Evolutionary conservation across 768 basidiomycete genomes (phyloP).

Genomic region (Pleurotus sapidus): DNA sequence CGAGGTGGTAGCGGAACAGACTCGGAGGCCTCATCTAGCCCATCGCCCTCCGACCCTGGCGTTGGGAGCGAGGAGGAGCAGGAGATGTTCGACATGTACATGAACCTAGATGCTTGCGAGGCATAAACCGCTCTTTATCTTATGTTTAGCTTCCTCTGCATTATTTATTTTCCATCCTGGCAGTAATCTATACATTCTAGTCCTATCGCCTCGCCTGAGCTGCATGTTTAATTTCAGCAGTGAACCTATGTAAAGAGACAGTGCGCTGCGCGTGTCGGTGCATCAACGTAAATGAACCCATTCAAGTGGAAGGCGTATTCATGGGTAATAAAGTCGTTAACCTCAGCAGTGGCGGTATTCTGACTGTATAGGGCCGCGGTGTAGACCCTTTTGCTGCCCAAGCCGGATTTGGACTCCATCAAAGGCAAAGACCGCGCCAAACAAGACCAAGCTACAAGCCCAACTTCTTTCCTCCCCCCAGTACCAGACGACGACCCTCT

Average conservation of each 20-base stretch:
- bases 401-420: slow-evolving; percentile 44
- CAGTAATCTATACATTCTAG: neutral
- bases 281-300: slow-evolving; percentile 18
- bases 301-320: slow-evolving; percentile 11
- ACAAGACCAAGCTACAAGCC: slow-evolving; percentile 44
- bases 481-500: slow-evolving; percentile 35
- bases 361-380: slow-evolving; percentile 3
- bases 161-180: neutral
- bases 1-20: no score
- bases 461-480: slow-evolving; percentile 52
- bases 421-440: slow-evolving; percentile 26
- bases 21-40: neutral
- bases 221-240: slow-evolving; percentile 1
- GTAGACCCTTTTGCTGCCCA: slow-evolving; percentile 46
- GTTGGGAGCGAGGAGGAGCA: slow-evolving; percentile 11
- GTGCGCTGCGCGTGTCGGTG: neutral
- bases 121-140: neutral
- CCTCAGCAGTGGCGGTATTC: neutral
- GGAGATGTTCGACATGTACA: slow-evolving; percentile 41
- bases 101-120: slow-evolving; percentile 22
- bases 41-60: neutral
- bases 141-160: neutral
- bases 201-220: neutral
- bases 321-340: slow-evolving; percentile 26
- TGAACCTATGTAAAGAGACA: neutral